Evolutionary conservation across 1,284 basidiomycete genomes (phyloP).

Genomic region (Marasmius sp.): DNA sequence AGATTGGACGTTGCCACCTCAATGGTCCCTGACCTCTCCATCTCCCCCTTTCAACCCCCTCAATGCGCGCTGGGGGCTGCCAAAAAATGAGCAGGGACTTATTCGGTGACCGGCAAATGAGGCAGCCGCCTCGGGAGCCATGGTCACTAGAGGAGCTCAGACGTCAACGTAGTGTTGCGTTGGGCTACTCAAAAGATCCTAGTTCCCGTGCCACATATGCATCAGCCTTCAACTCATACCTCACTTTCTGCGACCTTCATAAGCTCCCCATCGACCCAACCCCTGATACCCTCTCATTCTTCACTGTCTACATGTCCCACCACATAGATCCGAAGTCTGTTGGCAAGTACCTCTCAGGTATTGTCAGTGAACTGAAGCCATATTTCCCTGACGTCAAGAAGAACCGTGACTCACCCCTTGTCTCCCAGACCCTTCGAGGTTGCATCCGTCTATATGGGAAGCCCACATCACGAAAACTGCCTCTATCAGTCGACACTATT

Average conservation of each 20-base stretch:
- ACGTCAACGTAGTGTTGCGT: conserved; percentile 16
- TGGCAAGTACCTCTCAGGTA: conserved; percentile 27
- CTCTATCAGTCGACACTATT: no score
- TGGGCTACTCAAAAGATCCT: conserved; percentile 17
- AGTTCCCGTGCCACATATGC: conserved; percentile 18
- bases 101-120: not conserved
- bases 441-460: no score
- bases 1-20: no score
- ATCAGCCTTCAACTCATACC: conserved; percentile 27
- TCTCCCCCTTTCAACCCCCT: no score
- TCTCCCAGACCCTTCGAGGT: conserved; percentile 15
- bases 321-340: conserved; percentile 23
- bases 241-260: conserved; percentile 29
- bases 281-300: conserved; percentile 23
- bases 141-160: conserved; percentile 22
- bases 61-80: no score
- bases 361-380: conserved; percentile 22
- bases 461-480: no score
- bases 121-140: conserved; percentile 16
- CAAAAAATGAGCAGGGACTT: not conserved
- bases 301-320: conserved; percentile 27
- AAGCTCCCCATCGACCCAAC: conserved; percentile 30
- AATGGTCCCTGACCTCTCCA: no score
- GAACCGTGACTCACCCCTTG: conserved; percentile 7
- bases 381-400: conserved; percentile 21